Evolutionary conservation across 768 basidiomycete species (phyloP).

Genomic region (Psilocybe subaeruginosa): DNA sequence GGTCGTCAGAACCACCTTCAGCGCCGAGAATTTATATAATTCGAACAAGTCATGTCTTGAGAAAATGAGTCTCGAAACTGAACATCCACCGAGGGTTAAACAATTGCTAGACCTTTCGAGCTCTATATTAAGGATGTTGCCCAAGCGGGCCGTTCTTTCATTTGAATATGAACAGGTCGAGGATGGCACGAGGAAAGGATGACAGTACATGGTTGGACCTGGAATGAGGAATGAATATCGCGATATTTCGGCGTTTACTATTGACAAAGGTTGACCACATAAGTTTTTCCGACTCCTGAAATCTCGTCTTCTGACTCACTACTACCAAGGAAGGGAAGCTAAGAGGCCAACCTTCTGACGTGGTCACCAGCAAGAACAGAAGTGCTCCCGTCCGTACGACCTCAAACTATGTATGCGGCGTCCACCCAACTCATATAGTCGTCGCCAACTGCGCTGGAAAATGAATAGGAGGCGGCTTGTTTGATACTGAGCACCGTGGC

Average conservation of each 20-base stretch:
- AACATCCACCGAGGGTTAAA: neutral
- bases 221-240: neutral
- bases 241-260: neutral
- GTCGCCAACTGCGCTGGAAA: conserved; percentile 48
- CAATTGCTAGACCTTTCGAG: neutral
- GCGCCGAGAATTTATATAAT: neutral
- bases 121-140: neutral
- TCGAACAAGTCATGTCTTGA: neutral
- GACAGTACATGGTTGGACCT: neutral
- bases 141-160: neutral
- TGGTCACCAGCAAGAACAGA: neutral
- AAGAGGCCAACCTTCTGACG: neutral
- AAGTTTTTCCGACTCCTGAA: neutral
- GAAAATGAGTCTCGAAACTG: neutral
- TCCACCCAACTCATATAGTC: conserved; percentile 49
- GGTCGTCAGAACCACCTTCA: neutral
- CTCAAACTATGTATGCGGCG: conserved; percentile 33
- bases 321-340: no score
- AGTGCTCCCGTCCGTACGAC: neutral
- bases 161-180: neutral
- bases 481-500: conserved; percentile 38
- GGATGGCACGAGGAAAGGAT: neutral
- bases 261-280: neutral
- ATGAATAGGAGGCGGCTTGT: conserved; percentile 40
- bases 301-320: no score